These are phyloP conservation scores for Lipomyces spencermartinsiae DNA, from an alignment of 805 yeast species.

Conservation along the genomic window DNA sequence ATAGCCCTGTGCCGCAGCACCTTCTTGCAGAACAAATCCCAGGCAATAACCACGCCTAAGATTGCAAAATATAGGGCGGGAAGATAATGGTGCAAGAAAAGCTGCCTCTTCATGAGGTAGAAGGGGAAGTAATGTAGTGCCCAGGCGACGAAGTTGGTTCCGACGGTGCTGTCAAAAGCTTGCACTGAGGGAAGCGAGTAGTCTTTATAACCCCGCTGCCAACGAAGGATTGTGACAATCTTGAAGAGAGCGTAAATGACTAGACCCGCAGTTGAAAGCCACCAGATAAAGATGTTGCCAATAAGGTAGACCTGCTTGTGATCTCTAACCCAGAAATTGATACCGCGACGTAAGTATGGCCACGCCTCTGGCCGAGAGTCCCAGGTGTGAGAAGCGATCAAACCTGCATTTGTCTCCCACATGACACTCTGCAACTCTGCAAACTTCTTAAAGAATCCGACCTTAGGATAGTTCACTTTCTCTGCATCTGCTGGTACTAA, in stretches of 20 bases:
- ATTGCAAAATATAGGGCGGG: slow-evolving; percentile 91
- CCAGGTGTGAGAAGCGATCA: slow-evolving; percentile 57
- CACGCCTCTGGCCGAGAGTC: slow-evolving; percentile 66
- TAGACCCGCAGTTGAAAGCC: slow-evolving; percentile 50
- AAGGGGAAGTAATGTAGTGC: slow-evolving; percentile 88
- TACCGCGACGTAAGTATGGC: slow-evolving; percentile 67
- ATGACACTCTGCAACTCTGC: slow-evolving; percentile 63
- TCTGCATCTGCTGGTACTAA: slow-evolving; percentile 43
- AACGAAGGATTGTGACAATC: slow-evolving; percentile 44
- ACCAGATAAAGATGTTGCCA: slow-evolving; percentile 70
- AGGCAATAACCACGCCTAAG: slow-evolving; percentile 70
- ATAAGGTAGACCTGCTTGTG: slow-evolving; percentile 59
- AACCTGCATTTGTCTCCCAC: slow-evolving; percentile 56
- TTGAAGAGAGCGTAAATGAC: slow-evolving; percentile 42
- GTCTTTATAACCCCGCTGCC: slow-evolving; percentile 51
- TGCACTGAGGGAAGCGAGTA: slow-evolving; percentile 42
- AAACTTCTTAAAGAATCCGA: slow-evolving; percentile 58
- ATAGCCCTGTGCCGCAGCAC: slow-evolving; percentile 51
- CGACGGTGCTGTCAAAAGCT: slow-evolving; percentile 47
- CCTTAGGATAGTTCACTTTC: slow-evolving; percentile 45
- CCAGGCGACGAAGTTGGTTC: slow-evolving; percentile 71
- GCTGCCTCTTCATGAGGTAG: slow-evolving; percentile 90
- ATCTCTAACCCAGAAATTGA: slow-evolving; percentile 59
- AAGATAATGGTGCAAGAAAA: slow-evolving; percentile 90
- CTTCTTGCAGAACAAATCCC: slow-evolving; percentile 46